Evolutionary conservation across 2,329 filamentous ascomycete species (phyloP), one percentile per base, ranked within the genome.

Genomic region (Pestalotiopsis sp.): DNA sequence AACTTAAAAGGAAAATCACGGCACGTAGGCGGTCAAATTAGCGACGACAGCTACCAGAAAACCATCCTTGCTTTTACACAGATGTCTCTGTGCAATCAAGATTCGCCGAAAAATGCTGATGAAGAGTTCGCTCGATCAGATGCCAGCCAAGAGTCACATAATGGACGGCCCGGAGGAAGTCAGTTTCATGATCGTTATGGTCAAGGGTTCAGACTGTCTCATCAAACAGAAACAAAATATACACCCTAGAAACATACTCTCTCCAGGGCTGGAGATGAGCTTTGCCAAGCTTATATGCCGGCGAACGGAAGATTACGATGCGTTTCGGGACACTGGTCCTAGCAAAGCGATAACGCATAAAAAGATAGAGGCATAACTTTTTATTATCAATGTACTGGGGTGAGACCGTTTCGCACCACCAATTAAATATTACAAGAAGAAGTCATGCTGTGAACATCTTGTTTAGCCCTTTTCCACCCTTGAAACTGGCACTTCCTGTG

Each of bases 1-100:
- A 65, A 57, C 25, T 49, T 69, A 13, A 55, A 55, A 27, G 57
- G 64, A 14, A 57, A 60, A 27, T 23, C 64, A 63, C 63, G 64
- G 9, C 63, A 70, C 36, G 31, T 68, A 25, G 59, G 61, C 23
- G 67, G 64, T 4, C 67, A 70, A 52, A 65, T 70, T 20, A 68
- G 55, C 45, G 68, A 70, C 58, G 69, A 66, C 23, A 67, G 55
- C 64, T 61, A 63, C 23, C 67, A 70, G 49, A 65, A 67, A 63
- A 65, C 68, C 23, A 65, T 69, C 27, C 55, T 59, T 20, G 65
- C 65, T 60, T 52, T 69, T 23, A 69, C 68, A 17, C 27, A 69
- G 36, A 23, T 58, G n/a, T 58, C 55, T 7, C 25, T 58, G 25
- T 12, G 25, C 20, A 58, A 58, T 25, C 55, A 58, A 27, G 55